Evolutionary conservation across 2,329 filamentous ascomycete genomes (phyloP), one percentile per base, ranked within the genome.

Genomic region (Truncatella angustata): DNA sequence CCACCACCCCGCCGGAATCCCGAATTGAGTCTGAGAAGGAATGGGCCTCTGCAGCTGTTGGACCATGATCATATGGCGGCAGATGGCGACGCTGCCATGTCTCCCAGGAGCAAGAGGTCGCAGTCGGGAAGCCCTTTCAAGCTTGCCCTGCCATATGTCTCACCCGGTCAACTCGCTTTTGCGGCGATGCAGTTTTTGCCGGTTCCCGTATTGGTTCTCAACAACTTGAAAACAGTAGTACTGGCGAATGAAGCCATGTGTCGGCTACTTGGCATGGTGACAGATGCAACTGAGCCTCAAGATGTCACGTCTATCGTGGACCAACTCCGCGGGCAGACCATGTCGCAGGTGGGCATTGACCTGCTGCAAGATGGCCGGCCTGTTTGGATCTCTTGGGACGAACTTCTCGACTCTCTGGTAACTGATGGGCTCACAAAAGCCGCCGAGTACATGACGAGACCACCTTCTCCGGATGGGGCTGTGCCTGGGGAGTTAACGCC

Each of bases 221-320:
- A 85, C 47, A 81, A 77, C 32, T 62, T 81, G 26, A 91, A 91
- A 68, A 88, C 85, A 0, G 79, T 91, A 3, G 77, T 88, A 1
- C 68, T 91, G 36, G 88, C 87, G 28, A 92, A 92, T 60, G 86
- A 91, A 59, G 85, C 88, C 18, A 86, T 91, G 81, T 86, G 84
- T 1, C 78, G 82, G 50, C 70, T 92, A 60, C 70, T 92, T 20
- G 85, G 83, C 4, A 73, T 88, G 45, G 73, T 82, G 23, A 57
- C 63, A 3, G 72, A 75, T 14, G 67, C 73, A 20, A 61, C 67
- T 39, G 66, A 66, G 18, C 65, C 67, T n/a, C 69, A 75, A 36
- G 72, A 74, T 43, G 63, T 66, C 4, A 65, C 72, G 3, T 73
- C 72, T 9, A 72, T 81, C 4, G 74, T 80, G 35, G 85, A 91